Conservation (phyloP, 768 basidiomycete genomes). For the Hypholoma fasciculare region DNA sequence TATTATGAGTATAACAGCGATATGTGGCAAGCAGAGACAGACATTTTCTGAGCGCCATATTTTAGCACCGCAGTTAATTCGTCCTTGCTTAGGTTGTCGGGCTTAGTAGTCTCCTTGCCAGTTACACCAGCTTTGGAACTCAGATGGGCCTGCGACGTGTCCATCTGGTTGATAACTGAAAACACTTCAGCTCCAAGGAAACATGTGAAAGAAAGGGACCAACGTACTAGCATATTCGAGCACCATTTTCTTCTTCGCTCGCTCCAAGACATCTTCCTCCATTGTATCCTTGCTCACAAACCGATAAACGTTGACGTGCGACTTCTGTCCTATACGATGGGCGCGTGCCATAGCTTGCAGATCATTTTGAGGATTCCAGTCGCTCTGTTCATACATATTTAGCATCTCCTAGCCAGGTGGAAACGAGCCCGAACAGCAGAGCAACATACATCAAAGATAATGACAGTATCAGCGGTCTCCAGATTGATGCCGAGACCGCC, state of each 20-base stretch:
- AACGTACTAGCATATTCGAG: conserved; percentile 97
- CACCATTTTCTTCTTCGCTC: conserved; percentile 99
- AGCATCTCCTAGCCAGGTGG: not conserved
- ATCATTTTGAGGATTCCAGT: conserved; percentile 99
- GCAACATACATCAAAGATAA: conserved; percentile 90
- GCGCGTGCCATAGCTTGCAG: conserved; percentile 99
- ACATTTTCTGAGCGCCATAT: conserved; percentile 98
- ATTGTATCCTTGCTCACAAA: conserved; percentile 99
- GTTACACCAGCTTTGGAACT: conserved; percentile 66
- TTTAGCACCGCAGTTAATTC: conserved; percentile 97
- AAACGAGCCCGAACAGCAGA: conserved; percentile 3
- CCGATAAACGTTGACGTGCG: conserved; percentile 97
- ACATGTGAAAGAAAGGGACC: conserved; percentile 1
- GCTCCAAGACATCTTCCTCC: conserved; percentile 97
- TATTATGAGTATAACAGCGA: conserved; percentile 9
- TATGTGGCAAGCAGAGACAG: conserved; percentile 22
- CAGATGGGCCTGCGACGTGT: conserved; percentile 96
- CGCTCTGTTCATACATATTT: conserved; percentile 57
- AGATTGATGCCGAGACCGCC: conserved; percentile 98
- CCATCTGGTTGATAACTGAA: conserved; percentile 99
- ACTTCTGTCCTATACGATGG: conserved; percentile 98
- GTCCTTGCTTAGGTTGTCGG: conserved; percentile 90
- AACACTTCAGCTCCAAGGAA: conserved; percentile 1
- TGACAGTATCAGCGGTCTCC: conserved; percentile 98
- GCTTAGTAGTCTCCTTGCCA: conserved; percentile 66